Evolutionary conservation across 306 rosid genomes (phyloP).

Genomic region (Acacia melanoxylon): DNA sequence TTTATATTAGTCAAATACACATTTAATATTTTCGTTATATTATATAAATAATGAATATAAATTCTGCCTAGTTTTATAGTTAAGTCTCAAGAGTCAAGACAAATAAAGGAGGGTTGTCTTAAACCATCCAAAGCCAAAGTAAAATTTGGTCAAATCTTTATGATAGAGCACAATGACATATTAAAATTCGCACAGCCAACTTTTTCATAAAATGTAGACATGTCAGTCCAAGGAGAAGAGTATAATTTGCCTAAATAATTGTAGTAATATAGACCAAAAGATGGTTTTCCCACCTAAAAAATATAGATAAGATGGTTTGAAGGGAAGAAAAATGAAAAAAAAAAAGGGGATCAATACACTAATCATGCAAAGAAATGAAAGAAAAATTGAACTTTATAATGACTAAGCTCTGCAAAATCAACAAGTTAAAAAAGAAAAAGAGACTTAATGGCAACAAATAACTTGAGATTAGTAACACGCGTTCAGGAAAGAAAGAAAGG

Average conservation of each 20-base stretch:
- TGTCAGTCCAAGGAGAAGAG: background rate
- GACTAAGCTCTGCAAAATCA: background rate
- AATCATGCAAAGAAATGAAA: background rate
- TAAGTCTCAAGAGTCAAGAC: too few species aligned
- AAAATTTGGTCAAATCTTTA: too few species aligned
- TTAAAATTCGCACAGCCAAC: too few species aligned
- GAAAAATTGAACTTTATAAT: background rate
- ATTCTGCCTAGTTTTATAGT: too few species aligned
- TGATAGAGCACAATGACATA: too few species aligned
- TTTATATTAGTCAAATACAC: background rate
- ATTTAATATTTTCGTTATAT: background rate
- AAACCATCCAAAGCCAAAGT: too few species aligned
- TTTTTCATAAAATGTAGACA: background rate
- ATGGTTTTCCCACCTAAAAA: background rate
- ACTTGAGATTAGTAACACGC: background rate
- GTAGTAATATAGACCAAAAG: background rate
- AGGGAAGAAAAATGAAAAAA: background rate
- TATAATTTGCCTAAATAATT: background rate
- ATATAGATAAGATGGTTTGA: background rate
- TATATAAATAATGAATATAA: background rate
- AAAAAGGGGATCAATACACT: background rate
- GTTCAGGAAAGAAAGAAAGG: background rate
- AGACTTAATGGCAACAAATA: background rate
- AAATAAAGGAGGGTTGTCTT: too few species aligned
- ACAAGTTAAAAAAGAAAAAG: background rate